Evolutionary conservation across 139 green algal genomes (phyloP).

Genomic region (Chlamydomonas sp.): DNA sequence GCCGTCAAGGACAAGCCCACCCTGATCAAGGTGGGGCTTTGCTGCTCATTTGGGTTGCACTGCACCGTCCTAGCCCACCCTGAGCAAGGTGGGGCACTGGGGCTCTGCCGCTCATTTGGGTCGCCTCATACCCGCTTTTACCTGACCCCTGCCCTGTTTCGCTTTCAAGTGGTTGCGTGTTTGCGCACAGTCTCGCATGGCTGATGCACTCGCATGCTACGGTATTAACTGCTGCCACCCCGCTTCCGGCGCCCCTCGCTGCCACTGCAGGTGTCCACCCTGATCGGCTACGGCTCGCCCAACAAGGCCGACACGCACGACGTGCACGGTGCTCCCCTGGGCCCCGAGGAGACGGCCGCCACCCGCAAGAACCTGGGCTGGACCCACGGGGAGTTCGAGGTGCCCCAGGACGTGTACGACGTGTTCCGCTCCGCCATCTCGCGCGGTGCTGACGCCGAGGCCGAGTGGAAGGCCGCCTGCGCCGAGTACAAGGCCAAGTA

Average conservation of each 20-base stretch:
- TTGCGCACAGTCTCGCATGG: not conserved
- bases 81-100: too few species aligned
- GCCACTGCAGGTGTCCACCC: conserved; percentile 81
- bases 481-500: conserved; percentile 83
- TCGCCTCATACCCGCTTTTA: too few species aligned
- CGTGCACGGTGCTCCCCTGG: conserved; percentile 97
- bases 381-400: conserved; percentile 92
- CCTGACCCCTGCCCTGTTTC: too few species aligned
- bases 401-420: conserved; percentile 85
- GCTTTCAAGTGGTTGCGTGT: too few species aligned
- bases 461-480: conserved; percentile 79
- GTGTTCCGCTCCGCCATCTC: conserved; percentile 52
- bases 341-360: conserved; percentile 91
- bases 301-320: conserved; percentile 99
- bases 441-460: conserved; percentile 74
- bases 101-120: too few species aligned
- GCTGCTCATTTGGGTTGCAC: too few species aligned
- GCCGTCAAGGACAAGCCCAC: conserved; percentile 95
- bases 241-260: conserved; percentile 47
- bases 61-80: too few species aligned
- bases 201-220: not conserved
- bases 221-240: not conserved
- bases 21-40: conserved; percentile 87
- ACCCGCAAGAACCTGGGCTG: conserved; percentile 97
- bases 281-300: conserved; percentile 99